phyloP scores from a whole-genome alignment of 73 alveolate genomes.

The Uronychia setigera region DNA sequence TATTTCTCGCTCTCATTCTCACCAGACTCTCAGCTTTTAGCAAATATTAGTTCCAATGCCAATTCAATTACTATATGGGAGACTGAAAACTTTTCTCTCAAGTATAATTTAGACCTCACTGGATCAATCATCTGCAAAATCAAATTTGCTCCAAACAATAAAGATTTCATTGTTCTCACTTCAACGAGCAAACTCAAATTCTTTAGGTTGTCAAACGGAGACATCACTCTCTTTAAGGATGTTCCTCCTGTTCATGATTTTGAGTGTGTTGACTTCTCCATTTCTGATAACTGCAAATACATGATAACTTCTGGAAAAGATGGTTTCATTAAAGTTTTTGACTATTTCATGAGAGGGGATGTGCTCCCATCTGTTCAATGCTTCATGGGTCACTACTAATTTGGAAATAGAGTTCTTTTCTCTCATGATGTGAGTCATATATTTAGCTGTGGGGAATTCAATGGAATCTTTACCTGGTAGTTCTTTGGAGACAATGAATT shows the following conservation, averaged over 20 bases:
- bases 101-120: conserved; percentile 57
- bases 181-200: conserved; percentile 57
- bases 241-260: conserved; percentile 58
- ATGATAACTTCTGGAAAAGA: conserved; percentile 61
- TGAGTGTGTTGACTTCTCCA: conserved; percentile 50
- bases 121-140: conserved; percentile 52
- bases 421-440: conserved; percentile 36
- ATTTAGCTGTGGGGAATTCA: conserved; percentile 45
- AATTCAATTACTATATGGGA: conserved; percentile 65
- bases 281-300: conserved; percentile 56
- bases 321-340: conserved; percentile 67
- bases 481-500: conserved; percentile 53
- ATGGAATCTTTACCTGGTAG: conserved; percentile 62
- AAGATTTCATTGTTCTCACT: conserved; percentile 50
- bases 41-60: conserved; percentile 61
- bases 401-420: conserved; percentile 26
- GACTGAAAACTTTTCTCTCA: conserved; percentile 60
- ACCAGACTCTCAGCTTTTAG: conserved; percentile 56
- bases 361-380: conserved; percentile 51
- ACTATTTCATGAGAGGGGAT: conserved; percentile 69
- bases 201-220: conserved; percentile 43
- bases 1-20: conserved; percentile 56
- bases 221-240: conserved; percentile 47
- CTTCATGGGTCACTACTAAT: conserved; percentile 61
- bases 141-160: conserved; percentile 59